These are phyloP conservation scores for Aspergillus panamensis DNA, from an alignment of 495 filamentous ascomycete genomes.

Conservation along the genomic window DNA sequence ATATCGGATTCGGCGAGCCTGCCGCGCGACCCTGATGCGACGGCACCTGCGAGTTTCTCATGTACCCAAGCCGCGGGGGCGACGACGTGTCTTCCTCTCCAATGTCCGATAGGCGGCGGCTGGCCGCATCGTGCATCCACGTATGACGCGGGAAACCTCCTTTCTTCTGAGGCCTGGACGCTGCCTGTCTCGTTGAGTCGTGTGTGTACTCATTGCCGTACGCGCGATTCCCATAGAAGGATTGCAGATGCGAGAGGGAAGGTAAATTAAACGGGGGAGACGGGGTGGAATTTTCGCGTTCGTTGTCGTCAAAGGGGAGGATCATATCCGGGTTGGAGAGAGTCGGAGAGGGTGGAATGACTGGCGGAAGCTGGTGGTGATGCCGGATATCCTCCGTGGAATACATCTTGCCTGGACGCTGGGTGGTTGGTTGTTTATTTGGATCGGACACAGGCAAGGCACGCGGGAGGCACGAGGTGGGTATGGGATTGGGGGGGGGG, in stretches of 20 bases:
- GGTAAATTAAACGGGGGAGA: conserved; percentile 46
- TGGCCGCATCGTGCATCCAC: conserved; percentile 48
- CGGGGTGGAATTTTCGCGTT: conserved; percentile 53
- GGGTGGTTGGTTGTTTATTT: background rate
- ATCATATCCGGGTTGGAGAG: conserved; percentile 96
- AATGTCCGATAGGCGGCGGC: conserved; percentile 69
- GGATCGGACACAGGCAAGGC: conserved; percentile 5
- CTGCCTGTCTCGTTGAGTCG: conserved; percentile 15
- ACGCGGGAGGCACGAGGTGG: conserved; percentile 3
- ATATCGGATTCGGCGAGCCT: conserved; percentile 18
- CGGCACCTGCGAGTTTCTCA: conserved; percentile 7
- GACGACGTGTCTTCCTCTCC: conserved; percentile 54
- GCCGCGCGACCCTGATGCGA: conserved; percentile 13
- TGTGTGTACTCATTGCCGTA: conserved; percentile 21
- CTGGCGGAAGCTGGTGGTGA: conserved; percentile 15
- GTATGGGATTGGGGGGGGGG: background rate
- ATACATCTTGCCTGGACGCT: conserved; percentile 3
- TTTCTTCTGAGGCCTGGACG: conserved; percentile 30
- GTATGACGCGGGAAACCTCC: conserved; percentile 40
- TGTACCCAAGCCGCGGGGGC: conserved; percentile 25
- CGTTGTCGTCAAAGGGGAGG: conserved; percentile 59
- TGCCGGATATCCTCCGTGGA: conserved; percentile 15
- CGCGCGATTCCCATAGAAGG: conserved; percentile 24
- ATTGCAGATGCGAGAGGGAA: conserved; percentile 37
- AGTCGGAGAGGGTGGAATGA: conserved; percentile 63